Evolutionary conservation across 2,329 filamentous ascomycete genomes (phyloP).

Genomic region (Neurospora crassa): DNA sequence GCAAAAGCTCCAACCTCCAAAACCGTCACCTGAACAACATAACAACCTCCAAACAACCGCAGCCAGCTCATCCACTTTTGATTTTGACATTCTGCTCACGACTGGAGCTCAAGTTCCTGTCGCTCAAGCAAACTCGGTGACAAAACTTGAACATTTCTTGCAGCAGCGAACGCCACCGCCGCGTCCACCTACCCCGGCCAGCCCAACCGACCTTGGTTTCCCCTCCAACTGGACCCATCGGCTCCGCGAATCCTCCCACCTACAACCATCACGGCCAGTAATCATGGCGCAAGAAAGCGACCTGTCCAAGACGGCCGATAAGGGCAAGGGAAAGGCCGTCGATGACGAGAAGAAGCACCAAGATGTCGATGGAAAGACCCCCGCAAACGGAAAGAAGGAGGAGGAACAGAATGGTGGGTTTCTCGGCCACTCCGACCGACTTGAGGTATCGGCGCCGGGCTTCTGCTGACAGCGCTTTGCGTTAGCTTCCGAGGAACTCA

Average conservation of each 20-base stretch:
- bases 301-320: slow-evolving; percentile 73
- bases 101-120: background rate
- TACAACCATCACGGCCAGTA: slow-evolving; percentile 5
- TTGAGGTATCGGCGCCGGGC: slow-evolving; percentile 1
- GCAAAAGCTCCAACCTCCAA: slow-evolving; percentile 10
- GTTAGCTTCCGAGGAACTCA: slow-evolving; percentile 70
- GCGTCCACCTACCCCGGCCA: background rate
- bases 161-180: background rate
- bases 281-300: slow-evolving; percentile 90
- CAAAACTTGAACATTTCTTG: background rate
- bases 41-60: slow-evolving; percentile 5
- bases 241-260: background rate
- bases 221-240: background rate
- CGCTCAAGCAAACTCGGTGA: background rate
- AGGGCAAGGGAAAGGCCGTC: slow-evolving; percentile 90
- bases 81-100: background rate
- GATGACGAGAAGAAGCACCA: slow-evolving; percentile 55
- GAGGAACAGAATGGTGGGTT: slow-evolving; percentile 50
- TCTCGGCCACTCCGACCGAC: slow-evolving; percentile 13
- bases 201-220: background rate
- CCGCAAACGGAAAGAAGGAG: slow-evolving; percentile 67
- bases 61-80: slow-evolving; percentile 1
- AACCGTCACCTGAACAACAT: slow-evolving; percentile 5
- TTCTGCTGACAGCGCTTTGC: slow-evolving; percentile 25
- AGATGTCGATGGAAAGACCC: slow-evolving; percentile 59